phyloP scores from a whole-genome alignment of 2,329 filamentous ascomycete genomes.

The Xylariaceae sp. region DNA sequence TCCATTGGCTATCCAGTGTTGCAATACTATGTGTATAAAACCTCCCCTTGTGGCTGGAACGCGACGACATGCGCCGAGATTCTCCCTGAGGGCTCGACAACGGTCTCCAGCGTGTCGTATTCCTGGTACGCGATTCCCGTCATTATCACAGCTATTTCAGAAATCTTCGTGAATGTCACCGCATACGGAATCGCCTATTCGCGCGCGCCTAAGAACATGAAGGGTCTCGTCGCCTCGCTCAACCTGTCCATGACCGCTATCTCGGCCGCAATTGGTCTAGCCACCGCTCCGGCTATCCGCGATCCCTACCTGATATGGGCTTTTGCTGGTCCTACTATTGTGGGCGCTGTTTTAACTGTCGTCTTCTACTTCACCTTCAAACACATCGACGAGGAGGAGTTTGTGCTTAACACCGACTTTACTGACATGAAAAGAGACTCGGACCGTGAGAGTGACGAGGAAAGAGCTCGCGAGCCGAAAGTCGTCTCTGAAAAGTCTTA shows the following conservation, averaged over 20 bases:
- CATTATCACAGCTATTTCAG: constrained; percentile 54
- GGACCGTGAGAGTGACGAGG: constrained; percentile 32
- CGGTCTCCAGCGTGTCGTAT: constrained; percentile 32
- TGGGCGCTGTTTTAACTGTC: constrained; percentile 30
- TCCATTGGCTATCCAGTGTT: constrained; percentile 36
- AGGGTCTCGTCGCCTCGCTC: constrained; percentile 71
- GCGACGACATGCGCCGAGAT: constrained; percentile 36
- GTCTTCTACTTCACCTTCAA: constrained; percentile 36
- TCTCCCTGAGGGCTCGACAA: constrained; percentile 26
- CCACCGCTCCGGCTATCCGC: constrained; percentile 45
- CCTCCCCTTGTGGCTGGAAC: constrained; percentile 34
- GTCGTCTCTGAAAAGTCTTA: constrained; percentile 20
- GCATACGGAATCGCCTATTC: constrained; percentile 77
- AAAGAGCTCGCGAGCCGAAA: constrained; percentile 16
- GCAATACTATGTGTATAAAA: constrained; percentile 37
- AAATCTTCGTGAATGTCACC: constrained; percentile 59
- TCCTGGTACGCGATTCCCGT: constrained; percentile 45
- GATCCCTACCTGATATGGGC: constrained; percentile 53
- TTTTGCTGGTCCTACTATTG: constrained; percentile 36
- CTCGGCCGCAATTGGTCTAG: constrained; percentile 67
- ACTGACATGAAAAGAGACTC: constrained; percentile 34
- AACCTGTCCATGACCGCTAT: constrained; percentile 73
- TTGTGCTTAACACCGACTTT: constrained; percentile 35
- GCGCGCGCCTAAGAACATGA: constrained; percentile 80
- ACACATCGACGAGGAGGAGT: constrained; percentile 36